Evolutionary conservation across 2,329 filamentous ascomycete species (phyloP), one percentile per base, ranked within the genome.

Genomic region (Colletotrichum sp.): DNA sequence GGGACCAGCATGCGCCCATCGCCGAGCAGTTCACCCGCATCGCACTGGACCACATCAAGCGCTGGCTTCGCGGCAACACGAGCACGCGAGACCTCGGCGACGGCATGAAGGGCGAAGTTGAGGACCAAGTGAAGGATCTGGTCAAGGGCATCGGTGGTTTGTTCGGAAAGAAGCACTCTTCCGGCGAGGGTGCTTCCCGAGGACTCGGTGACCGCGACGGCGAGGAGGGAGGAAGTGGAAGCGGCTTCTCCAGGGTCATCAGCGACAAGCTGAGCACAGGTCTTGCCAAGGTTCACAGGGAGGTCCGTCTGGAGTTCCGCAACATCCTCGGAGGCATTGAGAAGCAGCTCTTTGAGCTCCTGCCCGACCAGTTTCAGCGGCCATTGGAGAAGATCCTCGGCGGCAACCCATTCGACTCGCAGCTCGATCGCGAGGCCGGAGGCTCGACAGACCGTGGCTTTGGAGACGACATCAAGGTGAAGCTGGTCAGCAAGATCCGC

Each of bases 211-310:
- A 84, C n/a, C 78, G 78, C 7, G 82, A 81, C 22, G 78, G 77
- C 3, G 76, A 77, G 3, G 80, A 79, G 2, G 80, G 78, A 2
- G 82, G 82, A 4, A 80, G 80, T 15, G 78, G 82, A 5, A 79
- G 83, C 5, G 86, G 86, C 22, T 87, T 88, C 80, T 88, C 86
- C 66, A 85, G 83, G 78, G 79, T 88, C 76, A 88, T 88, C 77
- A 88, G 87, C 79, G 84, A 88, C 69, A 88, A 88, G 79, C 80
- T 88, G 22, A 88, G 85, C 76, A 87, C 86, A 0, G 87, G 87
- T 8, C 82, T 88, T 1, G 86, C 83, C 16, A 83, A 80, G 69
- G 87, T 88, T 8, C 87, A 88, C 79, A 79, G 87, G 19, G 86
- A 87, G 44, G 87, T 88, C 4, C 85, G 87, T 15, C 82, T 88